A percentile compares a stretch with the other conserved stretches of the same genome.
phyloP scores from a whole-genome alignment of 164 flowering plant species.

The Magnolia changhungtana region DNA sequence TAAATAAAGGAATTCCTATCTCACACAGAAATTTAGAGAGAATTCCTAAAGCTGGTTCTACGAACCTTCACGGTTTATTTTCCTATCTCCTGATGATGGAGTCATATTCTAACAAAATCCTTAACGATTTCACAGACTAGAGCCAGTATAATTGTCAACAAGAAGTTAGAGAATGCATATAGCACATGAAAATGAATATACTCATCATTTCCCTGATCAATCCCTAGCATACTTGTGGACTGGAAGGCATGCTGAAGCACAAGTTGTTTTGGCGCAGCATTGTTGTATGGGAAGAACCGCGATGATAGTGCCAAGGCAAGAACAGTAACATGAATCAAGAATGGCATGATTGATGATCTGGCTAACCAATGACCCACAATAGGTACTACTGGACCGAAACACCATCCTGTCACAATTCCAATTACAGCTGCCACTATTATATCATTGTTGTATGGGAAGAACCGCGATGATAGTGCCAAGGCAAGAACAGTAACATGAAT shows the following conservation, averaged over 20 bases:
- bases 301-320: slow-evolving; percentile 82
- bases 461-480: slow-evolving; percentile 84
- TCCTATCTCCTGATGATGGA: no score
- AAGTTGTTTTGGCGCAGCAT: slow-evolving; percentile 83
- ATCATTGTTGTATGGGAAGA: slow-evolving; percentile 82
- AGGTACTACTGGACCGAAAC: slow-evolving; percentile 83
- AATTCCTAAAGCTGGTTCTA: no score
- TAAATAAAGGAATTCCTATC: no score
- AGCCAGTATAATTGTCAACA: neutral
- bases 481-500: slow-evolving; percentile 64
- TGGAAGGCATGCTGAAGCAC: slow-evolving; percentile 77
- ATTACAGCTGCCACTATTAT: slow-evolving; percentile 57
- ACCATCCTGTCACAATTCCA: slow-evolving; percentile 80
- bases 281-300: slow-evolving; percentile 87
- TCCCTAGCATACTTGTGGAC: slow-evolving; percentile 52
- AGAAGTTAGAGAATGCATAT: neutral
- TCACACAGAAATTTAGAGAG: no score
- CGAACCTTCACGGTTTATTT: no score
- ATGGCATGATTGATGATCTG: slow-evolving; percentile 55
- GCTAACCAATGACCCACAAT: slow-evolving; percentile 71
- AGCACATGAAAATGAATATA: neutral
- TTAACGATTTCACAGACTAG: no score
- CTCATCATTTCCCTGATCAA: neutral
- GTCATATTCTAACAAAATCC: no score
- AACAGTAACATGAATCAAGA: slow-evolving; percentile 64